Evolutionary conservation across 257 asterid species (phyloP), one percentile per base, ranked within the genome.

Genomic region (Handroanthus guayacan): DNA sequence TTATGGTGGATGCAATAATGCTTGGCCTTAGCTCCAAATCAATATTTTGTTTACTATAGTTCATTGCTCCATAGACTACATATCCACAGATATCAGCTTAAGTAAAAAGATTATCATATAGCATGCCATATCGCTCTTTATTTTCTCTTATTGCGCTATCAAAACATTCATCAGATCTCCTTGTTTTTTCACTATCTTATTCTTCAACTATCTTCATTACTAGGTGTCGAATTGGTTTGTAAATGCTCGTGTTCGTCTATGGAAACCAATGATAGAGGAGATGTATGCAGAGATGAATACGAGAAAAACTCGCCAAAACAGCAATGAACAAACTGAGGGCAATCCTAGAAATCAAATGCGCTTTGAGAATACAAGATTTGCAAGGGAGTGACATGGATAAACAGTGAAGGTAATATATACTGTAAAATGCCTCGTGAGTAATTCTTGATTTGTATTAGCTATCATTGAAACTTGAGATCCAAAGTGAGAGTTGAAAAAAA

Each of bases 241-340:
- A 83, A 93, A 93, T 77, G 98, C 98, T 9, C 90, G 98, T 39
- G 98, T 93, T 18, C 89, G 98, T 5, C 90, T 93, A 6, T 91
- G 98, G 98, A 91, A 93, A 67, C 98, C 98, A 11, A 88, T 93
- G 97, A 91, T 93, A 25, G 98, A 93, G 82, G 98, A 91, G 81
- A 91, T 91, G 98, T 89, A 87, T 62, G 87, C 93, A 1, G 98
- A 93, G 85, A 89, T 89, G 93, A 91, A 86, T 72, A 75, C 87
- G 64, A 84, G 89, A 54, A 87, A 79, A 75, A 81, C 69, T 70
- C 86, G 71, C 5, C 75, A 68, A 38, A 83, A 67, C 20, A 83
- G 67, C 16, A 75, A 81, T 31, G 91, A 84, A 72, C 88, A 78
- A 62, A 76, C 37, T 25, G 84, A 84, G 12, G 78, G 82, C 66